Evolutionary conservation across 768 basidiomycete species (phyloP), one percentile per base, ranked within the genome.

Genomic region (Hemileccinum impolitum): DNA sequence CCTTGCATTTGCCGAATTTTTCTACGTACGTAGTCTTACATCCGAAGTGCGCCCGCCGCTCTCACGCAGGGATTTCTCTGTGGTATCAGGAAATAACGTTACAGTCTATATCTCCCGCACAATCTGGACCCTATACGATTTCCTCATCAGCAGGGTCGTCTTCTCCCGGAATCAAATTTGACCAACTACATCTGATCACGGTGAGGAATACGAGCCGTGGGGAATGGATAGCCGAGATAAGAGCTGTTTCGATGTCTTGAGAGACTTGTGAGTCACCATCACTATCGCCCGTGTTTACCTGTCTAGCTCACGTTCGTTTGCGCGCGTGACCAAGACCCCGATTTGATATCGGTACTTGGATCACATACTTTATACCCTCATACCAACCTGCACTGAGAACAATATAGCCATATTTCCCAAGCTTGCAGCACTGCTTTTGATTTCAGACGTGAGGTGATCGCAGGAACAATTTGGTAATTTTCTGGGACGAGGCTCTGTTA

Each of bases 1-100:
- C 39, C 55, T 63, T 38, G 63, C 63, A 9, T 64, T 64, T 54
- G 61, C 63, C 45, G 63, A 63, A 23, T 60, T 64, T n/a, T 54
- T 65, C 50, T 61, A 53, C 32, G 63, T 64, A 56, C 45, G 63
- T 58, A 10, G 10, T 28, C 43, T 53, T 45, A 35, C 25, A 25
- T 21, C 39, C 14, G 15, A 18, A 9, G 19, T 6, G 13, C 36
- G 34, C n/a, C 21, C 21, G 42, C 21, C 21, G 42, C 39, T 36
- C 50, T 55, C 38, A 60, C 45, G 12, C 41, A 9, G n/a, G 36
- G 17, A 14, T 38, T 17, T 19, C 21, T 11, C n/a, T 39, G 15
- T 39, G 37, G 18, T 48, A 23, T 37, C 28, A 63, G 63, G 43
- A 56, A n/a, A 52, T 64, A 37, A 58, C 53, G 51, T 54, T 51